phyloP scores from a whole-genome alignment of 2,329 filamentous ascomycete species.

The Albifimbria verrucaria region DNA sequence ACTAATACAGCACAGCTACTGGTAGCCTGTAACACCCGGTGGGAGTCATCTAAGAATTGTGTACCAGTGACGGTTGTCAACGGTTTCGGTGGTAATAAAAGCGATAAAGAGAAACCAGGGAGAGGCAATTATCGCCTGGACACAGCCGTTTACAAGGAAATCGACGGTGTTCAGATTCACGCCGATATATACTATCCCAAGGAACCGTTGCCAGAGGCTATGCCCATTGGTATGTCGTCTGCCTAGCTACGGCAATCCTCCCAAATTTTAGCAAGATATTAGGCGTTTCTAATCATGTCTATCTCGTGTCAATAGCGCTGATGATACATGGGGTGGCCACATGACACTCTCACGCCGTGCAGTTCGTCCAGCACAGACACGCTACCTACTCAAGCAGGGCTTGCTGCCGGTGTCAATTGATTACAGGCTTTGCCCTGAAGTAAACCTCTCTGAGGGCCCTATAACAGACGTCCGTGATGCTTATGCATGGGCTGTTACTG shows the following conservation, averaged over 20 bases:
- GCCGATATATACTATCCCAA: constrained; percentile 1
- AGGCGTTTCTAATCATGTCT: background rate
- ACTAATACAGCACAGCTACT: background rate
- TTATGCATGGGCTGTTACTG: constrained; percentile 28
- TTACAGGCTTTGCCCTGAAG: constrained; percentile 48
- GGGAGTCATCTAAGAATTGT: too few species aligned
- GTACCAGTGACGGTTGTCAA: background rate
- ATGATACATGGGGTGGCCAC: constrained; percentile 45
- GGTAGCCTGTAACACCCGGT: background rate
- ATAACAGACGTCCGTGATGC: constrained; percentile 43
- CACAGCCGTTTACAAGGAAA: constrained; percentile 1
- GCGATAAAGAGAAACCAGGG: background rate
- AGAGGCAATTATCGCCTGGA: too few species aligned
- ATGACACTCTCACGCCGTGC: constrained; percentile 35
- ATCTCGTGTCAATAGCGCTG: constrained; percentile 26
- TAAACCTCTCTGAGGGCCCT: constrained; percentile 40
- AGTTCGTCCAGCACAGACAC: constrained; percentile 32
- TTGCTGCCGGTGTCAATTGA: constrained; percentile 47
- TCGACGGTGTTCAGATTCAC: background rate
- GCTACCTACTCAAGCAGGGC: constrained; percentile 31
- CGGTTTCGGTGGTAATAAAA: background rate
- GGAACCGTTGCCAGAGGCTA: background rate
- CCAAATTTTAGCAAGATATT: too few species aligned
- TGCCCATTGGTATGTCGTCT: background rate
- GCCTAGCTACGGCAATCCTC: background rate